These are phyloP conservation scores for Camelina laxa DNA, from an alignment of 345 rosid genomes.

Conservation along the genomic window DNA sequence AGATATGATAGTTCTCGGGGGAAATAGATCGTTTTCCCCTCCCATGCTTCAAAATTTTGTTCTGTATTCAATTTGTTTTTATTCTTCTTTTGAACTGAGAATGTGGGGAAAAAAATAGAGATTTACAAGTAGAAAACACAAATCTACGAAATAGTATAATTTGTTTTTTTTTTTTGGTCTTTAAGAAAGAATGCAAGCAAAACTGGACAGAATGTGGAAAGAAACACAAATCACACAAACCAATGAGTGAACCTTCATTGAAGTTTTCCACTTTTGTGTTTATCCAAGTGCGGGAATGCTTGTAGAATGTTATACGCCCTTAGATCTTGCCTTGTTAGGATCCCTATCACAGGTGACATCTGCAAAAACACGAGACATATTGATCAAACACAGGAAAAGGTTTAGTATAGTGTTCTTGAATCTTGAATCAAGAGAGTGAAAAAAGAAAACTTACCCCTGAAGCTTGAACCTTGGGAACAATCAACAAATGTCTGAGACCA, in stretches of 20 bases:
- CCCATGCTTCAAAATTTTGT: constrained; percentile 1
- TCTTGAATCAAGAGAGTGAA: neutral
- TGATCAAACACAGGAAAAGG: constrained; percentile 4
- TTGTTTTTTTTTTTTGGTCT: constrained; percentile 1
- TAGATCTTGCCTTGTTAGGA: constrained; percentile 87
- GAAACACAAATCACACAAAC: constrained; percentile 22
- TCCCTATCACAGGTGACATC: constrained; percentile 74
- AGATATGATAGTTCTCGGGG: no score
- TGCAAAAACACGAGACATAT: constrained; percentile 37
- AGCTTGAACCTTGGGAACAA: constrained; percentile 80
- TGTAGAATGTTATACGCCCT: constrained; percentile 67
- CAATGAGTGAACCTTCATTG: constrained; percentile 23
- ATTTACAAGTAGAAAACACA: constrained; percentile 38
- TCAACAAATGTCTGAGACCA: constrained; percentile 76
- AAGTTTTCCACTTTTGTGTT: constrained; percentile 48
- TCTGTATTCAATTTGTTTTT: constrained; percentile 15
- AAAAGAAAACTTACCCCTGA: constrained; percentile 62
- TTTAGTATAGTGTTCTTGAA: constrained; percentile 19
- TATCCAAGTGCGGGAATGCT: constrained; percentile 74
- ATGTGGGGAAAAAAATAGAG: constrained; percentile 4
- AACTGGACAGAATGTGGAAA: constrained; percentile 35
- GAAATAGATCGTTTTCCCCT: no score
- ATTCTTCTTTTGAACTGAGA: constrained; percentile 7
- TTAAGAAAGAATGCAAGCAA: constrained; percentile 41
- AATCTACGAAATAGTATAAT: constrained; percentile 13